These are phyloP conservation scores for Karstenula rhodostoma DNA, from an alignment of 2,329 filamentous ascomycete genomes.

Conservation along the genomic window DNA sequence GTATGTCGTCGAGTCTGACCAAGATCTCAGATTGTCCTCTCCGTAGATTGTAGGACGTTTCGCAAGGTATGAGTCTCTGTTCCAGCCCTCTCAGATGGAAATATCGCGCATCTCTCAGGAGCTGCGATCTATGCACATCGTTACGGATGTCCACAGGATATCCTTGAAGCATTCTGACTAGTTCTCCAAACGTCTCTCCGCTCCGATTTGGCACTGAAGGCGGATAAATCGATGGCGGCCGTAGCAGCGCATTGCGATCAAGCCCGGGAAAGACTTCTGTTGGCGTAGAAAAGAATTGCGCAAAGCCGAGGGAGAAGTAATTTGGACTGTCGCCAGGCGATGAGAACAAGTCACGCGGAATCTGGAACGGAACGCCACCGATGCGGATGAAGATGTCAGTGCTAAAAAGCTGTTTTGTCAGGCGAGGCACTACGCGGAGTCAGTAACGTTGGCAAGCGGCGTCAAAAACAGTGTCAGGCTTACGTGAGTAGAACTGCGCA, in stretches of 20 bases:
- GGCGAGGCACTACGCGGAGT: constrained; percentile 72
- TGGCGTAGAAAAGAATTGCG: constrained; percentile 83
- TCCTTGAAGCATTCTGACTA: constrained; percentile 82
- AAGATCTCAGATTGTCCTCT: constrained; percentile 76
- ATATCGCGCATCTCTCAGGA: constrained; percentile 88
- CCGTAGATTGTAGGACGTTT: constrained; percentile 76
- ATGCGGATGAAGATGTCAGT: constrained; percentile 93
- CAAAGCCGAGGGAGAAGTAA: constrained; percentile 92
- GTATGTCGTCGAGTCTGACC: constrained; percentile 83
- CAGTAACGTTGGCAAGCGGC: constrained; percentile 18
- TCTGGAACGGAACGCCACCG: constrained; percentile 85
- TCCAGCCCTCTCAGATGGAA: constrained; percentile 93
- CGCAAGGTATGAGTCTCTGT: constrained; percentile 81
- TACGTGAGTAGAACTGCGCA: constrained; percentile 90
- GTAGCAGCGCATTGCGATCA: constrained; percentile 77
- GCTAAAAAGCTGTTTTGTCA: constrained; percentile 90
- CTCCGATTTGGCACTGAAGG: constrained; percentile 82
- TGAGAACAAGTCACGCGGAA: constrained; percentile 86
- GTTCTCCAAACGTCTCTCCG: constrained; percentile 83
- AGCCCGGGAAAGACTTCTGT: constrained; percentile 86
- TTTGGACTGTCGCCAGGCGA: constrained; percentile 91
- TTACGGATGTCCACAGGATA: constrained; percentile 81
- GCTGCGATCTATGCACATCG: constrained; percentile 76
- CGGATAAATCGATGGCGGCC: constrained; percentile 85
- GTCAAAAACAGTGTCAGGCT: constrained; percentile 36